These are phyloP conservation scores for Fraxinus sp. DNA, from an alignment of 305 asterid species.

Conservation along the genomic window DNA sequence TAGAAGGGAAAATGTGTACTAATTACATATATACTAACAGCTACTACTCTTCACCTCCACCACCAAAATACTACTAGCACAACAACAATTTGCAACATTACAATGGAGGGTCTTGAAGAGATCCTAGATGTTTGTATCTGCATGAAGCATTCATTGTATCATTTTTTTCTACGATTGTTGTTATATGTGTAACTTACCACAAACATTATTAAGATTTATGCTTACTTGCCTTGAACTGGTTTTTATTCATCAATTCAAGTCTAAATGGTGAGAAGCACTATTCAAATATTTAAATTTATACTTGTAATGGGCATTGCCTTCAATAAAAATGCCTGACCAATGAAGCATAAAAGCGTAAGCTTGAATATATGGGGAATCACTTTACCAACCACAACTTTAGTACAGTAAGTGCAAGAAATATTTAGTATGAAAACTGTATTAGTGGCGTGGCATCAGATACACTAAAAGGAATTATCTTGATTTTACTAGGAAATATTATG, in stretches of 20 bases:
- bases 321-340: not conserved
- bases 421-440: not conserved
- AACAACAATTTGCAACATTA: not conserved
- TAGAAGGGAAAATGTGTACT: too few relatives aligned
- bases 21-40: not conserved
- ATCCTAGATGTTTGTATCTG: not conserved
- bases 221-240: not conserved
- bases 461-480: not conserved
- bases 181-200: not conserved
- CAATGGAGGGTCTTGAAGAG: not conserved
- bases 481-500: not conserved
- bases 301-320: not conserved
- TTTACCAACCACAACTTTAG: not conserved
- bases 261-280: not conserved
- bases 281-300: not conserved
- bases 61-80: not conserved
- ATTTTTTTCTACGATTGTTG: not conserved
- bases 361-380: not conserved
- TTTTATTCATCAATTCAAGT: not conserved
- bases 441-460: not conserved
- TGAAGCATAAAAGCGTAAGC: not conserved
- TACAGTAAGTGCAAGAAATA: not conserved
- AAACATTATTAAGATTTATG: not conserved
- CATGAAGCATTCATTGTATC: not conserved
- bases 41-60: not conserved